Percentiles rank a stretch among this genome's conserved stretches.
phyloP scores from a whole-genome alignment of 169 alveolate genomes.

The Plasmodium blacklocki region DNA sequence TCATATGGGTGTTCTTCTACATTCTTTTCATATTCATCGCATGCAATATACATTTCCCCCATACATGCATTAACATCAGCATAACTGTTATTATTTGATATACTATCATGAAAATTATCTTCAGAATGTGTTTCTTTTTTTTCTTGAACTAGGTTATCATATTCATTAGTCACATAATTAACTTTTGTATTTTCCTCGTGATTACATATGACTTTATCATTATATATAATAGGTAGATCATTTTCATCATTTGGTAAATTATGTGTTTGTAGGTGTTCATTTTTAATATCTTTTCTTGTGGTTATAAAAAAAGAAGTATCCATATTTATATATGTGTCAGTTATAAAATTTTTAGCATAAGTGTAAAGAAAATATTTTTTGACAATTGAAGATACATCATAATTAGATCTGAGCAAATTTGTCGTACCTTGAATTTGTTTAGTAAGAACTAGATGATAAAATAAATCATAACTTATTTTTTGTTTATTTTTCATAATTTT shows the following conservation, averaged over 20 bases:
- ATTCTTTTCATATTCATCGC: too few species aligned
- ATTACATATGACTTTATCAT: too few species aligned
- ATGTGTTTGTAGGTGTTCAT: neutral
- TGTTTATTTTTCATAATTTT: constrained; percentile 20
- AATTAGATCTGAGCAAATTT: constrained; percentile 77
- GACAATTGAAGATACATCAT: constrained; percentile 78
- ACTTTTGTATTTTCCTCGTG: too few species aligned
- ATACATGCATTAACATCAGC: neutral
- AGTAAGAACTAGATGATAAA: constrained; percentile 19
- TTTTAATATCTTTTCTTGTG: neutral
- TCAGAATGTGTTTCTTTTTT: neutral
- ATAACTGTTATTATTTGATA: neutral
- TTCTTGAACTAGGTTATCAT: too few species aligned
- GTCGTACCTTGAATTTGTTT: constrained; percentile 70
- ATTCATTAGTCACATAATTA: too few species aligned
- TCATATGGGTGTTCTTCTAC: too few species aligned
- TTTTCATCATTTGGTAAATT: too few species aligned
- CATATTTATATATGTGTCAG: constrained; percentile 1
- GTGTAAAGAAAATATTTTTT: constrained; percentile 73
- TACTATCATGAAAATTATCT: neutral
- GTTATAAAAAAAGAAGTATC: constrained; percentile 8
- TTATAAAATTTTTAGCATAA: constrained; percentile 52
- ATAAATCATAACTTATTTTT: constrained; percentile 56
- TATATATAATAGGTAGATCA: too few species aligned
- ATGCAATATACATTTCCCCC: too few species aligned